Evolutionary conservation across 345 rosid genomes (phyloP), one percentile per base, ranked within the genome.

Genomic region (Geranium rotundifolium): DNA sequence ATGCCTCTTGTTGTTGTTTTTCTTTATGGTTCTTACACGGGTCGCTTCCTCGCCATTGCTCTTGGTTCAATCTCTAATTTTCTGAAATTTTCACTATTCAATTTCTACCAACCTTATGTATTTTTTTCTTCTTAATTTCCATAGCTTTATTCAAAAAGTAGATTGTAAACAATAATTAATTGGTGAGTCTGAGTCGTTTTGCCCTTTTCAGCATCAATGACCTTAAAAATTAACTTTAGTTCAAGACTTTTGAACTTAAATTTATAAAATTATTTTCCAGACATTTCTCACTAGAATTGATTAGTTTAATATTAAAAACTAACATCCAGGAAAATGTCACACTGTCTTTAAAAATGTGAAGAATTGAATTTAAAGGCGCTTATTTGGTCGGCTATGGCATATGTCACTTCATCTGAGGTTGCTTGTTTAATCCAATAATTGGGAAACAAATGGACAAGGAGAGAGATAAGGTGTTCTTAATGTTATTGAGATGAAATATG

Each of bases 41-140:
- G 96, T 67, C 89, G 91, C 1, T 89, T 77, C 58, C 77, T 81
- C 75, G 79, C 93, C 67, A 85, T 89, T 56, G 77, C 78, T 52
- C 68, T 83, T 56, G 93, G 86, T 56, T 86, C 93, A 63, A 59
- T 86, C 67, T 72, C 77, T 58, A 83, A 81, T 71, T 67, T 86
- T 74, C 29, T 77, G 81, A 93, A 86, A 77, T 70, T 9, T 65
- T 30, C 41, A 7, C 19, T 10, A 0, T 23, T 57, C 29, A n/a
- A n/a, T n/a, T n/a, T n/a, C n/a, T n/a, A 19, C 16, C 16, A 14
- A 19, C 1, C 18, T 6, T 1, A 19, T 57, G 37, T n/a, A n/a
- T 56, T 8, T 3, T 9, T 19, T 29, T 57, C 9, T 57, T 31
- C 37, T 31, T 7, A 3, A 31, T 31, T 31, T 31, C 37, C n/a